These are phyloP conservation scores for Vigna mungo DNA, from an alignment of 306 rosid species.

Conservation along the genomic window DNA sequence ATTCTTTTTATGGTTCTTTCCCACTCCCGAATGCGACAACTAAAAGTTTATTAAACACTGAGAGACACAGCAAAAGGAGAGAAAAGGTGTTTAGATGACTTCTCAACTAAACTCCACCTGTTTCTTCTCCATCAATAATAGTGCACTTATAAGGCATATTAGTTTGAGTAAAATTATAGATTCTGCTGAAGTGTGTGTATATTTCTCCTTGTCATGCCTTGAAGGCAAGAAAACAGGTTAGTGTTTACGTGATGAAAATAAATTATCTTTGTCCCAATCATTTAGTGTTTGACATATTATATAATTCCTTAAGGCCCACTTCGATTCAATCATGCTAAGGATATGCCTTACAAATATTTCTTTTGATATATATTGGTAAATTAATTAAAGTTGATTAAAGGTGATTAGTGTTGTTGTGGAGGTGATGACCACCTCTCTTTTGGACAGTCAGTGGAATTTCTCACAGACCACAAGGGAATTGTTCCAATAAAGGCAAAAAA, in stretches of 20 bases:
- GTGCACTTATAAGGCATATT: background rate
- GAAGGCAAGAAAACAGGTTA: conserved; percentile 48
- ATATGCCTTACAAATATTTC: conserved; percentile 17
- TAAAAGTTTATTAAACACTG: background rate
- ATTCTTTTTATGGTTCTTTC: conserved; percentile 36
- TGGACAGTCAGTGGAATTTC: conserved; percentile 49
- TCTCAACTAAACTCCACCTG: background rate
- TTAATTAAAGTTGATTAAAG: conserved; percentile 44
- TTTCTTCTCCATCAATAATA: conserved; percentile 4
- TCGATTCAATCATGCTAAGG: conserved; percentile 47
- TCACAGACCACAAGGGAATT: conserved; percentile 37
- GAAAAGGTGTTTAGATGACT: background rate
- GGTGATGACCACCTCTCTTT: conserved; percentile 47
- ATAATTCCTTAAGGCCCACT: conserved; percentile 56
- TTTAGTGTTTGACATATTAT: conserved; percentile 50
- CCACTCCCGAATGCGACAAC: conserved; percentile 28
- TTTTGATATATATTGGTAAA: background rate
- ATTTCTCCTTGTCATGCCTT: conserved; percentile 37
- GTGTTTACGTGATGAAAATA: conserved; percentile 43
- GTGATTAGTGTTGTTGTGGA: conserved; percentile 43
- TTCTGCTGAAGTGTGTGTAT: conserved; percentile 9
- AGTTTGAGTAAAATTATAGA: conserved; percentile 26
- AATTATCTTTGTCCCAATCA: conserved; percentile 58
- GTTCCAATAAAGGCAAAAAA: conserved; percentile 33
- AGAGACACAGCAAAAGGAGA: conserved; percentile 9